Evolutionary conservation across 1,139 yeast species (phyloP), one percentile per base, ranked within the genome.

Genomic region (Geotrichum europaeum): DNA sequence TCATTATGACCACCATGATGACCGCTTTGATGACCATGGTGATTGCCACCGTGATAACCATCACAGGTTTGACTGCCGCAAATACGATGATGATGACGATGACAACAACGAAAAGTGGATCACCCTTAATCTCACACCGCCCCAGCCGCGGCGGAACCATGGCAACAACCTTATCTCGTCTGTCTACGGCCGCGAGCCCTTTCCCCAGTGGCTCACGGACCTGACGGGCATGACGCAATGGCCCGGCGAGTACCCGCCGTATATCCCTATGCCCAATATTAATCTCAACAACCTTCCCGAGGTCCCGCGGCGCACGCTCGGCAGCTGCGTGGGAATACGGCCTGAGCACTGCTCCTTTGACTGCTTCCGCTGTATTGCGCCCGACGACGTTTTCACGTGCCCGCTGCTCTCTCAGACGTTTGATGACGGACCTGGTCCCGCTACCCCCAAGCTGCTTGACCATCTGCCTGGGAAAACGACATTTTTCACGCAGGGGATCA

Each of bases 391-490:
- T 5, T 81, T 78, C 68, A 83, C 94, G 1, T 91, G 97, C 71
- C 83, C 87, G 1, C 61, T 65, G 9, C 64, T 92, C 55, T 84
- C 92, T 0, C 98, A 92, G 73, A 87, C 96, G 0, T 92, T 92
- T 74, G 99, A 92, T 72, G 98, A 94, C 72, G 98, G 99, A 0
- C 99, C 99, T 0, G 82, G 94, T 0, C 84, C 84, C 0, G 80
- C 83, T 25, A 91, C 97, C 0, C 75, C 81, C 3, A 79, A 79
- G 62, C 77, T 92, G 53, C 71, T 91, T 32, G 76, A 79, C 7
- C 76, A 78, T 36, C 74, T 91, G 63, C 73, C 77, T 6, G 78
- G 77, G 61, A 82, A 80, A 62, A 76, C 90, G 0, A 91, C 97
- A 0, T 91, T 92, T 69, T 92, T 92, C 76, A 86, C 92, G 1